phyloP scores from a whole-genome alignment of 2,329 filamentous ascomycete species.

The Sporothrix pallida region DNA sequence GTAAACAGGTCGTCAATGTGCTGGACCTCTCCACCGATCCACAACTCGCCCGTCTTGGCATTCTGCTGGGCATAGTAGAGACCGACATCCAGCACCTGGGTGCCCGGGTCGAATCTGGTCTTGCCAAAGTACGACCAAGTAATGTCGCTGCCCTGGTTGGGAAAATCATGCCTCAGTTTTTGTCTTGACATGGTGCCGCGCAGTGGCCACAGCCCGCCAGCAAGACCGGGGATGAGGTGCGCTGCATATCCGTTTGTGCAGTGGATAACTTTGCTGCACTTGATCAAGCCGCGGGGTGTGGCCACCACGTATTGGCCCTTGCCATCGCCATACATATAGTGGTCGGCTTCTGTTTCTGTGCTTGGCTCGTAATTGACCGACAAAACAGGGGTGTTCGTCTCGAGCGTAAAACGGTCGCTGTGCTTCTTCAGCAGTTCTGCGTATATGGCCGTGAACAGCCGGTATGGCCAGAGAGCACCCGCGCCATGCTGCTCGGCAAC shows the following conservation, averaged over 20 bases:
- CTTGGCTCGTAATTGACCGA: conserved; percentile 7
- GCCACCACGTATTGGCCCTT: conserved; percentile 35
- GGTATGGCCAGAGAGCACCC: conserved; percentile 50
- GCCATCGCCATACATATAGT: conserved; percentile 41
- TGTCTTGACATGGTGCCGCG: conserved; percentile 54
- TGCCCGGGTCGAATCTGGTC: not conserved
- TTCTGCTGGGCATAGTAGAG: conserved; percentile 37
- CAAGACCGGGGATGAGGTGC: conserved; percentile 50
- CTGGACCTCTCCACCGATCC: conserved; percentile 34
- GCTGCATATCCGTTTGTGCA: conserved; percentile 52
- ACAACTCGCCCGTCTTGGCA: conserved; percentile 32
- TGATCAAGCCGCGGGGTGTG: conserved; percentile 48
- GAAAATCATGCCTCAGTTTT: conserved; percentile 39
- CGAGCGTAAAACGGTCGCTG: conserved; percentile 33
- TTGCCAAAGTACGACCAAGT: conserved; percentile 38
- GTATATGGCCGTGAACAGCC: conserved; percentile 47
- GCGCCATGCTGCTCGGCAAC: conserved; percentile 37
- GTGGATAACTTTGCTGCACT: conserved; percentile 47
- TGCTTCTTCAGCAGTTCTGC: conserved; percentile 43
- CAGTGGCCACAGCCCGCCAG: conserved; percentile 48
- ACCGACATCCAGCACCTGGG: conserved; percentile 10
- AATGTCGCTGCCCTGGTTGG: conserved; percentile 30
- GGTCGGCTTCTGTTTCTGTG: conserved; percentile 18
- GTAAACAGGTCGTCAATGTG: conserved; percentile 30
- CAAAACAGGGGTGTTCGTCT: conserved; percentile 44